Base-by-base conservation (phyloP, 2,329 filamentous ascomycete species). In the Colletotrichum sp. region DNA sequence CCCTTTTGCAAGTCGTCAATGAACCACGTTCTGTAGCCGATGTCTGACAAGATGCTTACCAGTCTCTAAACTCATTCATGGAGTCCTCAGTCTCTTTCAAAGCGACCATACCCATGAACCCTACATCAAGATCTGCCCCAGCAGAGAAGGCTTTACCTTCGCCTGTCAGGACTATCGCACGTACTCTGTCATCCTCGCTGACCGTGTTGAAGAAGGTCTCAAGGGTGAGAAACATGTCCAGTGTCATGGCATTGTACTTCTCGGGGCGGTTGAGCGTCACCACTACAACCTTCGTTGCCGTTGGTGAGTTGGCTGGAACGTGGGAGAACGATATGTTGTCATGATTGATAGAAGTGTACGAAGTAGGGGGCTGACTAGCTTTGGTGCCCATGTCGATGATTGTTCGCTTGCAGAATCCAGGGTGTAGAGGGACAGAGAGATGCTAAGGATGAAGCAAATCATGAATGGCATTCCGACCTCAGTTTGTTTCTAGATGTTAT, bases 391-490 rank as follows among this genome's bases (percentile, higher is more conserved):
- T 59, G 13, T 16, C 19, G 55, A 28, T 28, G 15, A 59, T 19
- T 2, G 0, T 59, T 28, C 4, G 22, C 16, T 3, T 3, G 0
- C 12, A 7, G 6, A 13, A 25, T 52, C 0, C n/a, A 22, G 2
- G 11, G 6, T 13, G 44, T 1, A 3, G 4, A 13, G n/a, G 12
- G 1, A 52, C 7, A 52, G 11, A 13, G 2, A 13, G n/a, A 22
- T 52, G 5, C 1, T 3, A 4, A 52, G 0, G 4, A 13, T 52
- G 1, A 4, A 13, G 44, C n/a, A 52, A 22, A 0, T 1, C 0
- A 0, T 22, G 11, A 52, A 22, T 52, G 44, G 2, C 2, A 52
- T 13, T 22, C n/a, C 1, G 2, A 52, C n/a, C 44, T 52, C 44
- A 8, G 0, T 0, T 0, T 52, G 7, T 25, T 13, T 13, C n/a